These are phyloP conservation scores for Amniculicola lignicola DNA, from an alignment of 495 filamentous ascomycete species.

Conservation along the genomic window DNA sequence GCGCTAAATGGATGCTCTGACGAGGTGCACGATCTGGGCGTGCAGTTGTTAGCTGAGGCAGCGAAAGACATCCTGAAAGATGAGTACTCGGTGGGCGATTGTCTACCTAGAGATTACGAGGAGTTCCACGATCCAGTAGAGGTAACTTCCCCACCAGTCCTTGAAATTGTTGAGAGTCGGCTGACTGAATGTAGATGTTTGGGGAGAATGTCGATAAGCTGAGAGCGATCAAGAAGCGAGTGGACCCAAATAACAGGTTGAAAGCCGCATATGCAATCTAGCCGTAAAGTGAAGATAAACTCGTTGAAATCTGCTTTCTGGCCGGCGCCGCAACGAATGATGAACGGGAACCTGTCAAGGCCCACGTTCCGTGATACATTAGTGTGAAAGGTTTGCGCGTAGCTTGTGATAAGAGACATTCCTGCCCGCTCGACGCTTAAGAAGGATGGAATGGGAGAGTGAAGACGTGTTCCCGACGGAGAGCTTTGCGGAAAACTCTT, in stretches of 20 bases:
- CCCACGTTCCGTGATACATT: too few relatives aligned
- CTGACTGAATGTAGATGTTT: conserved; percentile 35
- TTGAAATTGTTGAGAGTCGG: conserved; percentile 4
- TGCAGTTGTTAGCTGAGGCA: conserved; percentile 21
- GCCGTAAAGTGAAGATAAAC: too few relatives aligned
- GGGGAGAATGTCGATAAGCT: conserved; percentile 36
- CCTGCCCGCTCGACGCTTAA: too few relatives aligned
- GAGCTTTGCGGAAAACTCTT: not conserved
- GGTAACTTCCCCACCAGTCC: conserved; percentile 3
- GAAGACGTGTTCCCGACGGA: conserved; percentile 1
- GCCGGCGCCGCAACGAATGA: too few relatives aligned
- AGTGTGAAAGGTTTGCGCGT: too few relatives aligned
- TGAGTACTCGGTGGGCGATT: conserved; percentile 16
- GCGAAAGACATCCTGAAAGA: conserved; percentile 3
- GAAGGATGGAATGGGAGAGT: too few relatives aligned
- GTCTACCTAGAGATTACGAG: conserved; percentile 20
- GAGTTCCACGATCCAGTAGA: conserved; percentile 16
- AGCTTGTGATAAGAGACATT: too few relatives aligned
- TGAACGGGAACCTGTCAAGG: too few relatives aligned
- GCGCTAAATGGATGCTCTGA: conserved; percentile 13
- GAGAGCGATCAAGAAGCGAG: conserved; percentile 31
- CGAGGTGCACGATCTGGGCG: conserved; percentile 24
- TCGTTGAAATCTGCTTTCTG: too few relatives aligned
- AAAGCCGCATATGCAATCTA: conserved; percentile 20
- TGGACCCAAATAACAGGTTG: conserved; percentile 31